A percentile compares a stretch with the other conserved stretches of the same genome.
Evolutionary conservation across 164 flowering plant species (phyloP).

Genomic region (Tinospora cordifolia): DNA sequence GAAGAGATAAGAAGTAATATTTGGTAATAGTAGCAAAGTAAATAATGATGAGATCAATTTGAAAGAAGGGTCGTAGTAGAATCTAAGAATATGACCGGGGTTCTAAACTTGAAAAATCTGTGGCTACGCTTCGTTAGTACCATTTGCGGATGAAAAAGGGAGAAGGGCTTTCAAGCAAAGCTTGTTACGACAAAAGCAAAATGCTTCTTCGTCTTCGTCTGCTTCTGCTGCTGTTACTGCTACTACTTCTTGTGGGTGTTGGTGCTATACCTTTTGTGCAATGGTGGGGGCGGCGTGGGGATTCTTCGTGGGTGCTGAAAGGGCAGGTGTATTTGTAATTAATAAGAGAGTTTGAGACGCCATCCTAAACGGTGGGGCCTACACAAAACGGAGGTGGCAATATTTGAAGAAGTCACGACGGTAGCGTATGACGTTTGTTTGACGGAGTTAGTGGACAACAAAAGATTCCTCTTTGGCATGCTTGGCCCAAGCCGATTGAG

Average conservation of each 20-base stretch:
- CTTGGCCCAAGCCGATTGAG: neutral
- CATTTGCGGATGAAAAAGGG: slow-evolving; percentile 38
- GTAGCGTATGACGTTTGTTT: neutral
- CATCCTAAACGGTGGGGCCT: neutral
- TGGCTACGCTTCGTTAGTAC: slow-evolving; percentile 39
- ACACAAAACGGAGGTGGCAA: slow-evolving; percentile 3
- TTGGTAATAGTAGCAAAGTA: neutral
- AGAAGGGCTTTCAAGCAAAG: neutral
- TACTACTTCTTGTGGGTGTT: too few species aligned
- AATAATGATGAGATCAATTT: neutral
- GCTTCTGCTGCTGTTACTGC: neutral
- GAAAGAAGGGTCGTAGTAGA: neutral
- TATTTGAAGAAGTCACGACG: neutral
- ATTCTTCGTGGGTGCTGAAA: too few species aligned
- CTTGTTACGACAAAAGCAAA: neutral
- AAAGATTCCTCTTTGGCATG: neutral
- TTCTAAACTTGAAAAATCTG: slow-evolving; percentile 71
- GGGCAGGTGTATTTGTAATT: neutral
- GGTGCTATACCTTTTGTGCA: too few species aligned
- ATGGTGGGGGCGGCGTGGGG: neutral
- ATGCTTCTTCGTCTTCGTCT: too few species aligned
- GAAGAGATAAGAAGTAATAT: neutral
- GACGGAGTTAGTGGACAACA: slow-evolving; percentile 3
- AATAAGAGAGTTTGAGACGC: neutral
- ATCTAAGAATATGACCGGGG: neutral